Evolutionary conservation across 2,329 filamentous ascomycete species (phyloP), one percentile per base, ranked within the genome.

Genomic region (Xylaria sp.): DNA sequence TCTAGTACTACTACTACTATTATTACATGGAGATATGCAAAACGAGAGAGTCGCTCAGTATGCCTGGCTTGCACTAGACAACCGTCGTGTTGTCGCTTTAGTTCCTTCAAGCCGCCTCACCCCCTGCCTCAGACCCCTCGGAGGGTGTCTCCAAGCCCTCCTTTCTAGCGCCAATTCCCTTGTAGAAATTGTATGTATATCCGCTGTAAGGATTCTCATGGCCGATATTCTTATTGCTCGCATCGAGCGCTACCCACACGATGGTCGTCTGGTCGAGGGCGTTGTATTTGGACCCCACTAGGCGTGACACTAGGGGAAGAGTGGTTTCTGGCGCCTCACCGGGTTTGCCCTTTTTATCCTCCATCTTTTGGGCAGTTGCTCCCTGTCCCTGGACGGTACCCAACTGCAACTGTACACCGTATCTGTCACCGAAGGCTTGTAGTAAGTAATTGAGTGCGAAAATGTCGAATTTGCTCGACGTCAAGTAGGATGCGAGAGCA

Each of bases 171-270:
- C 8, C 8, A 31, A 61, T 9, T 25, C 53, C 63, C 19, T 46
- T 38, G 57, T 63, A 67, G 31, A 8, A 11, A 51, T 65, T 67
- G 17, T 67, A 67, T 4, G 3, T 1, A 2, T 17, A 1, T 3
- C 21, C 9, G 35, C 6, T 58, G 43, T 65, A 65, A 15, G 38
- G 40, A n/a, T 61, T 65, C 2, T 8, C 25, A 28, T 25, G 2
- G 11, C 2, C 5, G 23, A 28, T n/a, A 52, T 17, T 25, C 7
- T 38, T 15, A 23, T n/a, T 8, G n/a, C 3, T 0, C 35, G 3
- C 4, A 8, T 21, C 28, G 6, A 65, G 2, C 8, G 54, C 57
- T 21, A 67, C 15, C 65, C 65, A 67, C 47, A 67, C n/a, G 19
- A 65, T 31, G 4, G 23, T n/a, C 33, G 50, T 67, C 28, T 63